A percentile compares a stretch with the other conserved stretches of the same genome.
Conservation (phyloP, 257 asterid genomes). For the Petunia secreta region DNA sequence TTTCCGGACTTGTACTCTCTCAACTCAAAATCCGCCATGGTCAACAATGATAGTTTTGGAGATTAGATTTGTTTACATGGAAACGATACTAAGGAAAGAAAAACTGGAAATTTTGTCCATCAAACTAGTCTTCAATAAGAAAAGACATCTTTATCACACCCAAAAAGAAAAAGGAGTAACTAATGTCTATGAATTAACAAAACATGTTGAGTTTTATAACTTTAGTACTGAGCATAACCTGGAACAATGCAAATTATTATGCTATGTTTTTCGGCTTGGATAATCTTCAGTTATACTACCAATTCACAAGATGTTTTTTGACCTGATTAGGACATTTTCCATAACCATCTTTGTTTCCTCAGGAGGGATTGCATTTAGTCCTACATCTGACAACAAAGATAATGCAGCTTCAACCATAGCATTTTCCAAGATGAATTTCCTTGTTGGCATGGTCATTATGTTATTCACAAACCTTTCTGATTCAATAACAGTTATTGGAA, state of each 20-base stretch:
- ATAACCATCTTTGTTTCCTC: not conserved
- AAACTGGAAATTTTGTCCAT: too few species aligned
- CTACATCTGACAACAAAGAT: slow-evolving; percentile 15
- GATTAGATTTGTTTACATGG: not conserved
- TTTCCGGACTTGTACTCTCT: too few species aligned
- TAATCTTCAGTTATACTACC: too few species aligned
- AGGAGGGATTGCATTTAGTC: slow-evolving; percentile 9
- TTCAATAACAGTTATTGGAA: not conserved
- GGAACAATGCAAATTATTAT: not conserved
- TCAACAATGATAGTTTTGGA: too few species aligned
- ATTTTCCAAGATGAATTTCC: not conserved
- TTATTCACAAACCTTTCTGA: not conserved
- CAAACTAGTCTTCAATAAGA: too few species aligned
- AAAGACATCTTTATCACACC: too few species aligned
- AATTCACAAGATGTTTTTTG: not conserved
- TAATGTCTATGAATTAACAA: too few species aligned
- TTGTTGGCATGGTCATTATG: not conserved
- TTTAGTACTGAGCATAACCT: too few species aligned
- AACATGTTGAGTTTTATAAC: not conserved
- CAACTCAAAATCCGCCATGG: too few species aligned
- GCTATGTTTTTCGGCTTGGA: not conserved
- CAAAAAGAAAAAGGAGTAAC: too few species aligned
- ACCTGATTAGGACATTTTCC: not conserved
- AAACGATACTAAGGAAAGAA: not conserved
- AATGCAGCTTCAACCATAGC: slow-evolving; percentile 5